Evolutionary conservation across 495 filamentous ascomycete genomes (phyloP), one percentile per base, ranked within the genome.

Genomic region (Penicillium silybi): DNA sequence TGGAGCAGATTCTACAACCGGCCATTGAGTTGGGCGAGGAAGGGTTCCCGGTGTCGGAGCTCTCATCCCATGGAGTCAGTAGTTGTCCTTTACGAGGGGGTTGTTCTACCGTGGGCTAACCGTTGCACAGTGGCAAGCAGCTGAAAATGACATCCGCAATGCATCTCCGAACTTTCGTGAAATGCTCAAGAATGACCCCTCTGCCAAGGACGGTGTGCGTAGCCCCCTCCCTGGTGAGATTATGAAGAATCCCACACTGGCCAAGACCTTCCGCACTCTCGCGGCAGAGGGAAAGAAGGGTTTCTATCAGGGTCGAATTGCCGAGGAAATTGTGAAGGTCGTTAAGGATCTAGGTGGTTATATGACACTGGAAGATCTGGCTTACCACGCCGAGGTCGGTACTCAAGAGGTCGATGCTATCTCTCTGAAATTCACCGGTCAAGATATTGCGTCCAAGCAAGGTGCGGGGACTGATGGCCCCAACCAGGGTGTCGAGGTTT

Each of bases 271-370:
- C 77, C 82, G 88, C 35, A 64, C 84, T 6, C 74, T 98, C 4
- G 92, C 86, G 0, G 72, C 83, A 20, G 75, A 96, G 25, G 91
- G 92, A 34, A 95, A 92, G 66, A 81, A 82, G 52, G 93, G 93
- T 4, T 98, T 97, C 74, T 98, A 98, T 67, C 77, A 85, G 26
- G 95, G 95, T 13, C 76, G 80, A 16, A 80, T 97, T 44, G 95
- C 90, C 9, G 77, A 90, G 50, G 82, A 82, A 41, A 72, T 97
- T 17, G 76, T 95, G 41, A 88, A 90, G 54, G 90, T 89, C 0
- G 80, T 90, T 6, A 75, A 81, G 37, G 81, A 85, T 54, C 79
- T 86, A 2, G 93, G 93, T 25, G 91, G 91, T 0, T 82, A 85
- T 59, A 73, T 97, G 46, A 82, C 82, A 10, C 77, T 92, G 11